Evolutionary conservation across 2,329 filamentous ascomycete genomes (phyloP), one percentile per base, ranked within the genome.

Genomic region (Purpureocillium takamizusanense): DNA sequence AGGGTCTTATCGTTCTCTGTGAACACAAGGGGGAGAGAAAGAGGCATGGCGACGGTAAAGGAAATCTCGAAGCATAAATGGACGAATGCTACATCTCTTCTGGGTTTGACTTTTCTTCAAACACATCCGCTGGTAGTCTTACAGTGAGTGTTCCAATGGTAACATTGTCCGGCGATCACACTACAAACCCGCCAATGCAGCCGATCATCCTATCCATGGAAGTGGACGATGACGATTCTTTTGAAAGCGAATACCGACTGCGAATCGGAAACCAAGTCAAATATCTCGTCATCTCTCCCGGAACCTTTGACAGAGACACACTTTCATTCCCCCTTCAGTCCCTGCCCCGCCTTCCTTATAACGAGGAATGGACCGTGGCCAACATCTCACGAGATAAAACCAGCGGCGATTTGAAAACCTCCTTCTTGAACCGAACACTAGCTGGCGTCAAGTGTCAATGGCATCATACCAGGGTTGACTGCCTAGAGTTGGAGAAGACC

Each of bases 331-430:
- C 50, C 27, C 41, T 53, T 36, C 29, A 45, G 37, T 51, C 47
- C 31, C 40, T 54, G 12, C 44, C 49, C 18, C 43, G 4, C 41
- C 42, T 55, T 41, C 45, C 49, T 37, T 53, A 49, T 27, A 28
- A 49, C 36, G 42, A 52, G 31, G 42, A 48, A 45, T 55, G 49
- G 52, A 51, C 46, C 32, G 46, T 51, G 14, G 51, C 49, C 38
- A 10, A 45, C 33, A 46, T 55, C 32, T 51, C 44, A 32, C 41
- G 51, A 40, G 42, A 51, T 34, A 34, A 44, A 42, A 43, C 41
- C 40, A 50, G 46, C 35, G 49, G 53, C 41, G 42, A 53, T 33
- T 46, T 55, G 41, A 46, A 46, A 43, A 51, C 43, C 31, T 52
- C 45, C 9, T 21, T 55, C 15, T 51, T 38, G 31, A 46, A 49